Base-by-base conservation (phyloP, 176 grass and related monocot genomes). In the Oryza meyeriana region DNA sequence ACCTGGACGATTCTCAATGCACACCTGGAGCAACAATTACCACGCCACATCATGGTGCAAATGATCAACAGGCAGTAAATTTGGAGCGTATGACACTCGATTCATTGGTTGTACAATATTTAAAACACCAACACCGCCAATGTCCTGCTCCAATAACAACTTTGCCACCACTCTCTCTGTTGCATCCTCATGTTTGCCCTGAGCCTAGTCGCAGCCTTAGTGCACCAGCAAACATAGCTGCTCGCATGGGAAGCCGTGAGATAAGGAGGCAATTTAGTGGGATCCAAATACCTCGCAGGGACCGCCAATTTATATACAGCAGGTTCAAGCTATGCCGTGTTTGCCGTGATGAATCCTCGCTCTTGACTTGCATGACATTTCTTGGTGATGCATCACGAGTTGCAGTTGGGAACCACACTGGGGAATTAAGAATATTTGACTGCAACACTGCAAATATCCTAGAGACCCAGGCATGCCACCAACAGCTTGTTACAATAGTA, bases 71-170 rank as follows among this genome's bases (percentile, higher is more conserved):
- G 28, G 42, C 75, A 71, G 90, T 83, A 89, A 95, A 89, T 77
- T 83, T 55, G 41, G 91, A 99, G 79, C 73, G 83, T 13, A 99
- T 91, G 89, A 95, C 96, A 0, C 89, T 99, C n/a, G 96, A 99
- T 52, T 94, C 93, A 35, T 70, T 99, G 78, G 89, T 99, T 71
- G 96, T 99, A 38, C 96, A 99, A 29, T 99, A 95, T 71, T 80
- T 99, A 84, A 99, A 99, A 82, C 96, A 99, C 57, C 96, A 99
- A 35, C 96, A 99, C 52, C 89, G 96, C 7, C 93, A 99, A 35
- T 99, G 96, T 30, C 93, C 93, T 77, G 91, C 91, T 50, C 96
- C 96, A n/a, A 86, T 99, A 81, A 99, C 96, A 81, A 99, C 96
- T 86, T 88, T 99, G 78, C 96, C 96, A 24, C 89, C 96, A 67